Evolutionary conservation across 441 rosid genomes (phyloP).

Genomic region (Bocquillonia castaneifolia): DNA sequence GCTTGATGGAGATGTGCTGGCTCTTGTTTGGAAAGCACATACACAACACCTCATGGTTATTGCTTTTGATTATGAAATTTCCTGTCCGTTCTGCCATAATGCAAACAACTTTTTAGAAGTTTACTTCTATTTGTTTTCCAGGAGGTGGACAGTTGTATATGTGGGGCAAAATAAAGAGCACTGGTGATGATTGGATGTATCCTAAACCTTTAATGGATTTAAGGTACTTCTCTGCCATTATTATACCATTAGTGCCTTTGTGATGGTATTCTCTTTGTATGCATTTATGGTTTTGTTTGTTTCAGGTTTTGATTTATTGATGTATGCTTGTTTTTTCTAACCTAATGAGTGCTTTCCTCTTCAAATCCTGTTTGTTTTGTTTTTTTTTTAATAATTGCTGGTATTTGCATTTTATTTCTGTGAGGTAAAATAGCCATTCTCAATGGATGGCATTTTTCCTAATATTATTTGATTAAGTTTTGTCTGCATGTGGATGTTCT

Average conservation of each 20-base stretch:
- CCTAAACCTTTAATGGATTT: slow-evolving; percentile 98
- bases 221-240: slow-evolving; percentile 46
- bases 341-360: neutral
- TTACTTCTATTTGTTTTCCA: slow-evolving; percentile 27
- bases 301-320: neutral
- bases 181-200: slow-evolving; percentile 98
- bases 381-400: neutral
- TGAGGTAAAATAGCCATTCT: neutral
- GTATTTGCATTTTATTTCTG: neutral
- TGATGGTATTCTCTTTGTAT: neutral
- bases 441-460: neutral
- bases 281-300: neutral
- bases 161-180: slow-evolving; percentile 96
- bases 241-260: slow-evolving; percentile 1
- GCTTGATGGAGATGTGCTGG: neutral
- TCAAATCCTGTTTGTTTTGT: neutral
- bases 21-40: neutral
- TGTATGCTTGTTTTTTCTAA: neutral
- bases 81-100: neutral
- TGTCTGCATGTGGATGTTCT: neutral
- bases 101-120: neutral
- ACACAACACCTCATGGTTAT: neutral
- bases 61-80: neutral
- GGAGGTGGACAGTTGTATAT: slow-evolving; percentile 97
- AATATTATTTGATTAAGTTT: neutral